phyloP scores from a whole-genome alignment of 768 basidiomycete genomes.

The Russula foetens region DNA sequence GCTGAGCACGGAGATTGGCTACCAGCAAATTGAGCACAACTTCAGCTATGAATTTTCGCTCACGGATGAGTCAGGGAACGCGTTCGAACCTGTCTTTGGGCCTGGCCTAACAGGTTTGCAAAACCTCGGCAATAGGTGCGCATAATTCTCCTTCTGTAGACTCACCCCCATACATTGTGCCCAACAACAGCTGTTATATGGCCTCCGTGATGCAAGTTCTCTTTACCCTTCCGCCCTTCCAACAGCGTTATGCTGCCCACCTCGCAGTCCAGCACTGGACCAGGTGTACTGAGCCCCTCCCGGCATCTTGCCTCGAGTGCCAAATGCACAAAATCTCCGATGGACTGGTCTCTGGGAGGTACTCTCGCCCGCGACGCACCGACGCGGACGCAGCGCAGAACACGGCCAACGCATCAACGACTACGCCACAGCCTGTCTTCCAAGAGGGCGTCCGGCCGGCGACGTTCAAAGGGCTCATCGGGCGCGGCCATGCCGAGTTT shows the following conservation, averaged over 20 bases:
- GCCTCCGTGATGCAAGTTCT: slow-evolving; percentile 85
- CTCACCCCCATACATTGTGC: background rate
- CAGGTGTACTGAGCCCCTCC: slow-evolving; percentile 56
- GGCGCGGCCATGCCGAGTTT: slow-evolving; percentile 90
- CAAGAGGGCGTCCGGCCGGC: slow-evolving; percentile 80
- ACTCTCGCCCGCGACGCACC: slow-evolving; percentile 53
- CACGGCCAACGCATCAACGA: slow-evolving; percentile 14
- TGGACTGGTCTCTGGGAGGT: slow-evolving; percentile 88
- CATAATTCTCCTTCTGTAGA: background rate
- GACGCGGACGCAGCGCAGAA: slow-evolving; percentile 21
- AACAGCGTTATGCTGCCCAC: slow-evolving; percentile 52
- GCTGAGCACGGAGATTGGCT: background rate
- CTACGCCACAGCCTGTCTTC: slow-evolving; percentile 43
- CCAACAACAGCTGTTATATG: slow-evolving; percentile 79
- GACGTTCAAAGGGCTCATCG: slow-evolving; percentile 83
- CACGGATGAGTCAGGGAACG: slow-evolving; percentile 76
- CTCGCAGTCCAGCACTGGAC: slow-evolving; percentile 43
- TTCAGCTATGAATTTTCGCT: slow-evolving; percentile 91
- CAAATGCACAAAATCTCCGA: slow-evolving; percentile 91
- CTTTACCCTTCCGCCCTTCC: slow-evolving; percentile 75
- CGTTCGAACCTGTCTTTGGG: slow-evolving; percentile 83
- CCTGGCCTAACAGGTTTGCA: slow-evolving; percentile 81
- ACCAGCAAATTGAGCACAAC: slow-evolving; percentile 93
- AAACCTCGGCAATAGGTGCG: slow-evolving; percentile 87
- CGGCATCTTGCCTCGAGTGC: slow-evolving; percentile 87